These are phyloP conservation scores for Agarophyton chilense DNA, from an alignment of 23 red algal genomes.

Conservation along the genomic window DNA sequence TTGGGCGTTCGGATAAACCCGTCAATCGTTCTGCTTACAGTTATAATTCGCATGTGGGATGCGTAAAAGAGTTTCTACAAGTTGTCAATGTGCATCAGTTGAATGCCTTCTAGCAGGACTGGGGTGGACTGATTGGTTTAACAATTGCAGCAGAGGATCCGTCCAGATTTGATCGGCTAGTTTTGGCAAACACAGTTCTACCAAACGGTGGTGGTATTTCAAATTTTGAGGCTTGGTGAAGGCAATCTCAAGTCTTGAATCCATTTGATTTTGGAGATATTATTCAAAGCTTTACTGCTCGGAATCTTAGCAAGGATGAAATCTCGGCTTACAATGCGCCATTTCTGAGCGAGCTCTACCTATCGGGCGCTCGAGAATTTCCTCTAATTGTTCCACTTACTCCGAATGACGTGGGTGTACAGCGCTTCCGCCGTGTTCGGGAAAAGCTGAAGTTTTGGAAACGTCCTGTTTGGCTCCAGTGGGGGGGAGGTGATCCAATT, in stretches of 20 bases:
- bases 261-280: not conserved
- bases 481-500: not conserved
- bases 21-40: conserved; percentile 8
- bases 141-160: not conserved
- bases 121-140: conserved; percentile 3
- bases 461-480: not conserved
- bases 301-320: not conserved
- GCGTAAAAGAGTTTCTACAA: not conserved
- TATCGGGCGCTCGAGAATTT: not conserved
- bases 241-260: not conserved
- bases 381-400: conserved; percentile 17
- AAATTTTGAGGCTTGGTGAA: conserved; percentile 1
- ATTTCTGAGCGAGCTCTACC: conserved; percentile 4
- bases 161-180: not conserved
- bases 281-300: not conserved
- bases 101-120: conserved; percentile 8
- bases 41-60: conserved; percentile 1
- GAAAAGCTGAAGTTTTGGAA: conserved; percentile 2
- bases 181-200: conserved; percentile 14
- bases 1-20: conserved; percentile 21
- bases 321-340: conserved; percentile 18
- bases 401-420: not conserved
- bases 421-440: not conserved
- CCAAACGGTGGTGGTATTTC: conserved; percentile 4
- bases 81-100: not conserved